phyloP scores from a whole-genome alignment of 768 basidiomycete species.

The Tulasnella sp. region DNA sequence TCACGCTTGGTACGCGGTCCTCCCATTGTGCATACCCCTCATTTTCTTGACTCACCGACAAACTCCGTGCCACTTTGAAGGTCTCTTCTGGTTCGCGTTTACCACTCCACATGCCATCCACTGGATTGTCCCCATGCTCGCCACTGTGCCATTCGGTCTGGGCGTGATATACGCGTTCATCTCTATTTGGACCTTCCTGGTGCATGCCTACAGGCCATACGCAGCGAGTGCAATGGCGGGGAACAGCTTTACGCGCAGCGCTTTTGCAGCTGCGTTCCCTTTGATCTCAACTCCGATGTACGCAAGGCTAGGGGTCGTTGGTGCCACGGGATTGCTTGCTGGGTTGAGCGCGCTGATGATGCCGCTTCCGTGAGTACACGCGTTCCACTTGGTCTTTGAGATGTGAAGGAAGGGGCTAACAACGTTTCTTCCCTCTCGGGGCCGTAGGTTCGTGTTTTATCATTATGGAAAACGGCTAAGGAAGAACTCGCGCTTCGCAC shows the following conservation, averaged over 20 bases:
- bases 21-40: neutral
- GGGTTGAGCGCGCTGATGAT: conserved; percentile 60
- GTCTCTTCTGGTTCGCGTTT: conserved; percentile 55
- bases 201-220: conserved; percentile 49
- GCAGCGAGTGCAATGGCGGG: conserved; percentile 62
- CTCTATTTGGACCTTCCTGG: conserved; percentile 59
- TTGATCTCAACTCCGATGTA: conserved; percentile 54
- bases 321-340: conserved; percentile 64
- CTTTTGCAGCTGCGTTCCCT: conserved; percentile 51
- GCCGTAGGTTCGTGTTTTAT: conserved; percentile 42
- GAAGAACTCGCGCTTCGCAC: conserved; percentile 22
- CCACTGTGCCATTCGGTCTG: conserved; percentile 47
- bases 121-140: conserved; percentile 48
- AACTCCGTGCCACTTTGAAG: conserved; percentile 27
- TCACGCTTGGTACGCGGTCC: conserved; percentile 49
- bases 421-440: neutral
- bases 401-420: neutral
- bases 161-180: conserved; percentile 64
- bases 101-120: conserved; percentile 48
- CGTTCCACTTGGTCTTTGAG: neutral
- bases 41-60: neutral
- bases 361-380: conserved; percentile 42
- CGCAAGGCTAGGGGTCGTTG: conserved; percentile 55
- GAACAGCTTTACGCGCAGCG: conserved; percentile 52
- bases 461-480: conserved; percentile 20